Evolutionary conservation across 371 early-diverging fungal genomes (phyloP).

Genomic region (Furculomyces boomerangus): DNA sequence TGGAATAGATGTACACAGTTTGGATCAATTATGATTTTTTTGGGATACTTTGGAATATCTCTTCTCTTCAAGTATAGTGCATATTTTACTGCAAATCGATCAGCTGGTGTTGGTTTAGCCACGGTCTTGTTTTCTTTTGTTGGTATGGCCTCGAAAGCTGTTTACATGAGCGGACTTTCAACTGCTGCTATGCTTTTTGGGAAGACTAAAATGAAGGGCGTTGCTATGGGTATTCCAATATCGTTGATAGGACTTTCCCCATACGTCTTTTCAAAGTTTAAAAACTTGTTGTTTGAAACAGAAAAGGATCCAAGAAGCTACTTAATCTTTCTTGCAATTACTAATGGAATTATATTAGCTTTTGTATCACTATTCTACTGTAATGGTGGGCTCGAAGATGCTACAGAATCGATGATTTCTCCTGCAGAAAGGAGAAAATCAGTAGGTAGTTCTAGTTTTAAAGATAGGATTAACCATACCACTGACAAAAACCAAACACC

Average conservation of each 20-base stretch:
- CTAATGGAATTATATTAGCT: conserved; percentile 9
- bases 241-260: conserved; percentile 47
- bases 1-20: conserved; percentile 14
- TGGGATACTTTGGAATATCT: conserved; percentile 18
- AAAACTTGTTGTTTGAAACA: conserved; percentile 24
- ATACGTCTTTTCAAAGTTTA: conserved; percentile 39
- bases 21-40: conserved; percentile 16
- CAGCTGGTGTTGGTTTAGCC: conserved; percentile 21
- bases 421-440: not conserved
- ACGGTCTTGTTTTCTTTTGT: conserved; percentile 31
- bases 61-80: conserved; percentile 6
- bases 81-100: conserved; percentile 4
- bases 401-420: not conserved
- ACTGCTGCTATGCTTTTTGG: conserved; percentile 36
- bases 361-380: conserved; percentile 2
- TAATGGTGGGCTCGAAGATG: not conserved
- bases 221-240: conserved; percentile 41
- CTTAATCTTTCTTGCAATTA: conserved; percentile 14
- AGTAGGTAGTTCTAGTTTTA: not conserved
- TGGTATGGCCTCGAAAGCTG: conserved; percentile 38
- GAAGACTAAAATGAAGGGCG: conserved; percentile 28
- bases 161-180: conserved; percentile 37
- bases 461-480: not conserved
- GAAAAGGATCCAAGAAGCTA: conserved; percentile 14
- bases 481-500: not conserved